These are phyloP conservation scores for Orbilia oligospora DNA, from an alignment of 2,329 filamentous ascomycete species.

Conservation along the genomic window DNA sequence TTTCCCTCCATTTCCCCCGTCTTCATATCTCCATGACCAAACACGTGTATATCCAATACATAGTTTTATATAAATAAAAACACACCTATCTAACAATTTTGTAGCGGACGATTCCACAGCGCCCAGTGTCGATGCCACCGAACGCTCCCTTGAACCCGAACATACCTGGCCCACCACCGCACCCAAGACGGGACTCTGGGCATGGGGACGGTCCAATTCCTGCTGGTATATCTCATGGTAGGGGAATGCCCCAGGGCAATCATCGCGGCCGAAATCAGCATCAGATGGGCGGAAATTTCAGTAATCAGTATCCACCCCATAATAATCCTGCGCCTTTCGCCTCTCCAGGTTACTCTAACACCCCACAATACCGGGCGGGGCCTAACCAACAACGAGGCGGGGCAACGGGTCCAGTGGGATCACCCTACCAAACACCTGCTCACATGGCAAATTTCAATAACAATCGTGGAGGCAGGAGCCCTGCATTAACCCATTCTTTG, in stretches of 20 bases:
- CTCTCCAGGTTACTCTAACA: slow-evolving; percentile 56
- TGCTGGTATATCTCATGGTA: slow-evolving; percentile 69
- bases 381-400: slow-evolving; percentile 66
- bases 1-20: too few relatives aligned
- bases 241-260: slow-evolving; percentile 66
- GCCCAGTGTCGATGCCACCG: slow-evolving; percentile 75
- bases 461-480: slow-evolving; percentile 66
- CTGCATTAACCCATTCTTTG: slow-evolving; percentile 75
- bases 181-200: slow-evolving; percentile 87
- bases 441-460: slow-evolving; percentile 49
- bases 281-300: slow-evolving; percentile 72
- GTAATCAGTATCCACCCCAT: slow-evolving; percentile 61
- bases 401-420: slow-evolving; percentile 61
- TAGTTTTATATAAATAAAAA: background rate
- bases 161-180: slow-evolving; percentile 71
- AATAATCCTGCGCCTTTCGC: slow-evolving; percentile 58
- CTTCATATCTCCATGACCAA: background rate
- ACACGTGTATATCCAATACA: background rate
- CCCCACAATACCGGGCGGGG: slow-evolving; percentile 66
- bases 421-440: slow-evolving; percentile 54
- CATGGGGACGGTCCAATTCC: slow-evolving; percentile 77
- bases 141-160: slow-evolving; percentile 73
- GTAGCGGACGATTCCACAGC: slow-evolving; percentile 71
- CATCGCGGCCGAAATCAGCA: slow-evolving; percentile 70
- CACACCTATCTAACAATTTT: background rate